Evolutionary conservation across 2,329 filamentous ascomycete genomes (phyloP), one percentile per base, ranked within the genome.

Genomic region (Rutstroemia sp.): DNA sequence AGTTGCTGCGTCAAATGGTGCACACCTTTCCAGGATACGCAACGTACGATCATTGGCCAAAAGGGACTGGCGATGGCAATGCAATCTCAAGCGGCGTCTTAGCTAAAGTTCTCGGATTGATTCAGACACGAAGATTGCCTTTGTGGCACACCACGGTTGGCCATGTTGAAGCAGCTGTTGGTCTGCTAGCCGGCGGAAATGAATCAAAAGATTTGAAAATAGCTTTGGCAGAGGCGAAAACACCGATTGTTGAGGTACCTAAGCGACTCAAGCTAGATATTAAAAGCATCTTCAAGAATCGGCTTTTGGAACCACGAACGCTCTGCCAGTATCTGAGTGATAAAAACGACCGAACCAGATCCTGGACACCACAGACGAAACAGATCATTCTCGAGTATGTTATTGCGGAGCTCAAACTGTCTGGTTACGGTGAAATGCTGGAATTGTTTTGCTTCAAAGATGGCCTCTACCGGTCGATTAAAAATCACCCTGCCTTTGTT

Each of bases 391-490:
- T 62, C 2, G 63, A 65, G 17, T 64, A 61, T 47, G 17, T 66
- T 1, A 25, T 64, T 8, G 53, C 46, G 8, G 39, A 58, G 17
- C 19, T 58, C 17, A 52, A 27, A 2, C 55, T 58, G 23, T 49
- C 30, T 3, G 51, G 59, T 10, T 59, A 60, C 30, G 58, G 38
- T 39, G 49, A 44, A 5, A 25, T 23, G n/a, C 52, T 65, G 27
- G 52, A 54, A 21, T 44, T 65, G 12, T 64, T 65, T 54, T 63
- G 59, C 3, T 66, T 64, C 21, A 51, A 63, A 50, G 63, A 65
- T 60, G 61, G 60, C 1, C 46, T 7, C 2, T 62, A 62, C 38
- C 57, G 61, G 4, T 59, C 61, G 7, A 48, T 66, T 8, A 39
- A 52, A 34, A 25, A 47, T 2, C 27, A 56, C 27, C 5, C 19